Evolutionary conservation across 129 eudicot species (phyloP).

Genomic region (Glebionis coronaria): DNA sequence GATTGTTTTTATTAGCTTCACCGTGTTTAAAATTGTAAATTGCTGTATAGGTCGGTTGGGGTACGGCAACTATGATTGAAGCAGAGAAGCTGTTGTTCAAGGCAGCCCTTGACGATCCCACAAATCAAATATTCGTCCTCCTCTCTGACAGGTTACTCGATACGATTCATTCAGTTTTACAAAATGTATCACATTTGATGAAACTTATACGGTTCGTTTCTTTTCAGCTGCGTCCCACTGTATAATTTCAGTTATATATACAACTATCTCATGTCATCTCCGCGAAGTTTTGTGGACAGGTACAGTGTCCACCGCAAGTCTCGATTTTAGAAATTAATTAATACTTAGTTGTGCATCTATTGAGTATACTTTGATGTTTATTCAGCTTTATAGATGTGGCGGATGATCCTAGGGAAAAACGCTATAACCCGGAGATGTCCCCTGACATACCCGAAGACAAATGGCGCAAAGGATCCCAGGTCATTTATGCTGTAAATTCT

Average conservation of each 20-base stretch:
- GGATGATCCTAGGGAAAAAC: conserved; percentile 32
- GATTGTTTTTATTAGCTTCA: too few relatives aligned
- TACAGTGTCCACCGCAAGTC: conserved; percentile 16
- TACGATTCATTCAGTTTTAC: neutral
- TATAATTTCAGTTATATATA: conserved; percentile 47
- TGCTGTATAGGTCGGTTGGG: conserved; percentile 53
- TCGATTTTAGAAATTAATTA: neutral
- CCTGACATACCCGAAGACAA: conserved; percentile 47
- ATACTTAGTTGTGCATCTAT: neutral
- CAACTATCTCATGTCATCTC: conserved; percentile 47
- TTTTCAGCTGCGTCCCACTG: conserved; percentile 57
- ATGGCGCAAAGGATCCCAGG: conserved; percentile 61
- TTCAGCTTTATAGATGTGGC: conserved; percentile 40
- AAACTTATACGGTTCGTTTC: conserved; percentile 11
- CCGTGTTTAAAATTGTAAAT: neutral
- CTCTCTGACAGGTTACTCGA: conserved; percentile 55
- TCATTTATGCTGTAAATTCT: conserved; percentile 3
- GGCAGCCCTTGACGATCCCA: conserved; percentile 47
- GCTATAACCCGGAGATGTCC: conserved; percentile 42
- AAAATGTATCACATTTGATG: neutral
- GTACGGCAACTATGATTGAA: conserved; percentile 54
- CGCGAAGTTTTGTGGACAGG: conserved; percentile 60
- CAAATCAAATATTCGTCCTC: conserved; percentile 51
- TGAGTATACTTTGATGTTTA: conserved; percentile 4
- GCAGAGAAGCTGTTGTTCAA: conserved; percentile 53